phyloP scores from a whole-genome alignment of 164 flowering plant genomes.

The Stephania cephalantha region DNA sequence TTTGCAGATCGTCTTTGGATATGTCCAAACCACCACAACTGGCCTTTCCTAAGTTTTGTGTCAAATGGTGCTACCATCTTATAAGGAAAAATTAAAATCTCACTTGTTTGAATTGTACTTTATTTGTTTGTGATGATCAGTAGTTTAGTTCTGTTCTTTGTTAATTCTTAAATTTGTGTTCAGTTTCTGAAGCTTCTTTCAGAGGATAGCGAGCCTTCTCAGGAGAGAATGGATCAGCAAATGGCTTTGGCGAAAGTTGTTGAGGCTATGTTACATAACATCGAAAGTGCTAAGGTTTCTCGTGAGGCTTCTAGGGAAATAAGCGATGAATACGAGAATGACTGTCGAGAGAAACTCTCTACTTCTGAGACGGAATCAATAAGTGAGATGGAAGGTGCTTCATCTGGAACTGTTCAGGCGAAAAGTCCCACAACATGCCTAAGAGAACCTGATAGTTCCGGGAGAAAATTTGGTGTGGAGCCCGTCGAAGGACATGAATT shows the following conservation, averaged over 20 bases:
- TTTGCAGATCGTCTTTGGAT: too few species aligned
- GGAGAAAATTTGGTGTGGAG: constrained; percentile 29
- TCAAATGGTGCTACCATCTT: too few species aligned
- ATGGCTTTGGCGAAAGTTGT: constrained; percentile 64
- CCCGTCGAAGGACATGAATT: constrained; percentile 42
- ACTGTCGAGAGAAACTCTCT: constrained; percentile 51
- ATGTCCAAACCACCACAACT: too few species aligned
- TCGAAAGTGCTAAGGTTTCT: constrained; percentile 38
- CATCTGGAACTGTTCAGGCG: constrained; percentile 15
- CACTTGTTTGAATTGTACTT: not conserved
- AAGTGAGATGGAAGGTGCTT: constrained; percentile 21
- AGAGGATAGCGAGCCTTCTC: constrained; percentile 51
- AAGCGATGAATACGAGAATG: constrained; percentile 49
- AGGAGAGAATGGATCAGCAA: constrained; percentile 49
- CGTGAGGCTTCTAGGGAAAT: constrained; percentile 43
- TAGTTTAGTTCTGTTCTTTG: not conserved
- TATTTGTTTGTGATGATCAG: not conserved
- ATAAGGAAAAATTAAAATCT: too few species aligned
- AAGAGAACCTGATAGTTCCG: constrained; percentile 19
- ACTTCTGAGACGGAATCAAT: constrained; percentile 25
- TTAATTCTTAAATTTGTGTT: not conserved
- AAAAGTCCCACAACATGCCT: constrained; percentile 14
- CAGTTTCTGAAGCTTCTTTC: constrained; percentile 66
- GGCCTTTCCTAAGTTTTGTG: too few species aligned
- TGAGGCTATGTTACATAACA: constrained; percentile 52